Conservation (phyloP, 495 filamentous ascomycete genomes). For the Penicillium crystallinum region DNA sequence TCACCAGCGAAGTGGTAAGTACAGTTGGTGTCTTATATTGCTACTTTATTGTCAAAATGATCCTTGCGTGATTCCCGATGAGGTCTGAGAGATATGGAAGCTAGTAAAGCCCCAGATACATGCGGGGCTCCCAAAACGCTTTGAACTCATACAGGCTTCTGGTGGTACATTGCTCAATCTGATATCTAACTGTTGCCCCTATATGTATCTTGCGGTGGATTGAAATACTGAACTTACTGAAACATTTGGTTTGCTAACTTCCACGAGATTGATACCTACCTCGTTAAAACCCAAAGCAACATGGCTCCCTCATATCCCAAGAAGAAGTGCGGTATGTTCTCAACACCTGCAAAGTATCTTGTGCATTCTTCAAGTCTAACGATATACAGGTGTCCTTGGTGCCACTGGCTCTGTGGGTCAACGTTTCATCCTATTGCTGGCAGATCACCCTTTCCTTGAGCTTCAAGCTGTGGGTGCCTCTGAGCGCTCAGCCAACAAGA, state of each 20-base stretch:
- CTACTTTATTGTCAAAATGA: background rate
- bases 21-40: background rate
- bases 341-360: background rate
- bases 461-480: constrained; percentile 78
- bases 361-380: constrained; percentile 10
- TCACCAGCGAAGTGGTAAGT: constrained; percentile 29
- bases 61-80: background rate
- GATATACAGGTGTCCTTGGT: constrained; percentile 37
- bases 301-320: constrained; percentile 36
- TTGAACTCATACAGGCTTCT: constrained; percentile 7
- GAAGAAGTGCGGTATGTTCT: constrained; percentile 45
- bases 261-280: constrained; percentile 6
- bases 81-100: constrained; percentile 5
- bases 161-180: background rate
- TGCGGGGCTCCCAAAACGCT: constrained; percentile 8
- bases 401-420: constrained; percentile 74
- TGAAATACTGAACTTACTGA: background rate
- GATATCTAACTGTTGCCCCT: background rate
- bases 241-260: constrained; percentile 6
- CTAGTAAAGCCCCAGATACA: background rate
- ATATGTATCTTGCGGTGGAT: background rate
- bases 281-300: constrained; percentile 14
- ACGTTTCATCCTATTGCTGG: constrained; percentile 77
- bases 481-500: constrained; percentile 71
- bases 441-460: constrained; percentile 69